Conservation (phyloP, 2,329 filamentous ascomycete genomes). For the Dactylonectria macrodidyma region DNA sequence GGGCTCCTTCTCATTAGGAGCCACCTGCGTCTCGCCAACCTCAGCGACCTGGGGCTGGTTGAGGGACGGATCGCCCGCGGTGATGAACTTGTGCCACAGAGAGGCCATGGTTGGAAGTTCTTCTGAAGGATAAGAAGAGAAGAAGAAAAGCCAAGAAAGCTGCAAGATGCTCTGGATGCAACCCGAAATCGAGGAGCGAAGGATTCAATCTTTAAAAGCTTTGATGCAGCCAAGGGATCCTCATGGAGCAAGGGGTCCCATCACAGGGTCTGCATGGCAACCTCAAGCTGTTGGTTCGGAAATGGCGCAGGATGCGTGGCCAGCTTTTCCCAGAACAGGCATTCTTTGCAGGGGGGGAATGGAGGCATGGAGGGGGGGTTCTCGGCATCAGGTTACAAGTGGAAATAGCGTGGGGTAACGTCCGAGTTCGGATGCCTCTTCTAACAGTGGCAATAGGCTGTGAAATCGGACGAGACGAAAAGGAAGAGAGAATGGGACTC, state of each 20-base stretch:
- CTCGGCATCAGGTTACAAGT: constrained; percentile 7
- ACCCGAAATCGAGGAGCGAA: neutral
- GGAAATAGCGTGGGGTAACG: constrained; percentile 1
- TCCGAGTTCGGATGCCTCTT: neutral
- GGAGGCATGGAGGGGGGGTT: neutral
- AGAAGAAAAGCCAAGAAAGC: no score
- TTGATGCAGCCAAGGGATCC: neutral
- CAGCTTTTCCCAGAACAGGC: neutral
- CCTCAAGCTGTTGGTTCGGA: neutral
- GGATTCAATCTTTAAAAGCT: constrained; percentile 15
- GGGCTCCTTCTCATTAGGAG: constrained; percentile 22
- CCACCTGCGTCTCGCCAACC: constrained; percentile 25
- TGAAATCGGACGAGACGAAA: no score
- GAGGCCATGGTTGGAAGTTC: neutral
- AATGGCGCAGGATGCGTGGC: neutral
- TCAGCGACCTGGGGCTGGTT: constrained; percentile 22
- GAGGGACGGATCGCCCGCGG: neutral
- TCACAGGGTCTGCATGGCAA: neutral
- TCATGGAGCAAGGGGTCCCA: neutral
- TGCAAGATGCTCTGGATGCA: neutral
- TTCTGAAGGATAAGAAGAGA: neutral
- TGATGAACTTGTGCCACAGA: neutral
- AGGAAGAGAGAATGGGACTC: no score
- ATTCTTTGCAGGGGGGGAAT: neutral
- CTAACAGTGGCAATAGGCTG: no score